These are phyloP conservation scores for Rhododendron ferrugineum DNA, from an alignment of 148 eudicot genomes.

Conservation along the genomic window DNA sequence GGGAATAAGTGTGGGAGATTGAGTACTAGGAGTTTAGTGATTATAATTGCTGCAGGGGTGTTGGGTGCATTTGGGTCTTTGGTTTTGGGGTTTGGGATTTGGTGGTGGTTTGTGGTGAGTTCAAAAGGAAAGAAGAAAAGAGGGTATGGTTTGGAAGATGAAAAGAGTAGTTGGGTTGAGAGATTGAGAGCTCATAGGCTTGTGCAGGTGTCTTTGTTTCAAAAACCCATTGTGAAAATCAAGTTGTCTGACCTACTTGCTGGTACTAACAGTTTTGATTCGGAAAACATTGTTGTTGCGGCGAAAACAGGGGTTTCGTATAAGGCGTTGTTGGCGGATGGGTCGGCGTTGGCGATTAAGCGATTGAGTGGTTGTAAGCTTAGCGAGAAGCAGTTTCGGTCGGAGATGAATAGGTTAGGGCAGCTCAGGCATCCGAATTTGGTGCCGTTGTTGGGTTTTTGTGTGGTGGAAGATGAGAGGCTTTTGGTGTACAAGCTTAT, in stretches of 20 bases:
- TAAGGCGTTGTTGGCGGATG: constrained; percentile 54
- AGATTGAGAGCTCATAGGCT: constrained; percentile 41
- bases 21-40: constrained; percentile 40
- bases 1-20: constrained; percentile 46
- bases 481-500: constrained; percentile 73
- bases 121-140: constrained; percentile 5
- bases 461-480: constrained; percentile 70
- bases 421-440: constrained; percentile 71
- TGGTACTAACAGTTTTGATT: constrained; percentile 48
- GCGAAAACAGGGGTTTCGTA: constrained; percentile 59
- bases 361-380: constrained; percentile 45
- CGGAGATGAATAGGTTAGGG: constrained; percentile 58
- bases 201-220: constrained; percentile 55
- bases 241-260: constrained; percentile 47
- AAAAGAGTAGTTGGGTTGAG: constrained; percentile 41
- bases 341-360: constrained; percentile 64
- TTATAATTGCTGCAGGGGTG: constrained; percentile 55
- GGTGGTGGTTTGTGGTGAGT: constrained; percentile 2
- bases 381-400: constrained; percentile 57
- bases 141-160: constrained; percentile 33
- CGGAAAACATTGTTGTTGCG: constrained; percentile 25
- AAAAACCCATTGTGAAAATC: constrained; percentile 60
- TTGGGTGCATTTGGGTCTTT: constrained; percentile 42
- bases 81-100: background rate
- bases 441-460: constrained; percentile 70